A percentile compares a stretch with the other conserved stretches of the same genome.
Conservation (phyloP, 2,329 filamentous ascomycete species). For the Sarocladium strictum region DNA sequence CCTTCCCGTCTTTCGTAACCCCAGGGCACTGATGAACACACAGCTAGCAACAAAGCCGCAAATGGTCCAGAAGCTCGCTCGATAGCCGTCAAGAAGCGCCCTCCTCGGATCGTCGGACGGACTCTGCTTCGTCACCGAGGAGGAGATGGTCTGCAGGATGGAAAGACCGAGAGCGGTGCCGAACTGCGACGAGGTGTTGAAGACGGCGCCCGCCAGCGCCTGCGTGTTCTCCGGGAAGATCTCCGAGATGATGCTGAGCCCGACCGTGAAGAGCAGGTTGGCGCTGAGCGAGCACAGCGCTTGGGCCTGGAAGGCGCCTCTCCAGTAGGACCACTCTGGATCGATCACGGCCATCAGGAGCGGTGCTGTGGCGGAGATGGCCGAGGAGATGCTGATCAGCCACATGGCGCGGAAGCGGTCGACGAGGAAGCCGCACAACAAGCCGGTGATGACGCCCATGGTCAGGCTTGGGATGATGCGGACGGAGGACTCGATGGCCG, state of each 20-base stretch:
- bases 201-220: conserved; percentile 54
- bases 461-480: conserved; percentile 39
- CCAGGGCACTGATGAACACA: no score
- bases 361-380: conserved; percentile 38
- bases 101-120: not conserved
- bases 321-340: conserved; percentile 46
- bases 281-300: conserved; percentile 33
- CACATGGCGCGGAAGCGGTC: conserved; percentile 33
- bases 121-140: conserved; percentile 27
- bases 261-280: conserved; percentile 50
- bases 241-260: conserved; percentile 46
- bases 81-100: conserved; percentile 40
- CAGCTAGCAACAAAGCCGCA: no score
- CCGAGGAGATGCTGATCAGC: conserved; percentile 32
- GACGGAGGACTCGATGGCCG: conserved; percentile 38
- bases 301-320: conserved; percentile 35
- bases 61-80: conserved; percentile 43
- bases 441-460: conserved; percentile 34
- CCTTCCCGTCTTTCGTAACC: no score
- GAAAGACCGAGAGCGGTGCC: conserved; percentile 43
- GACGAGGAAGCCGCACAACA: conserved; percentile 38
- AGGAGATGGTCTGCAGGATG: conserved; percentile 38
- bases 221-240: conserved; percentile 50
- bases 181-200: conserved; percentile 52
- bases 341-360: conserved; percentile 49